A percentile compares a stretch with the other conserved stretches of the same genome.
These are phyloP conservation scores for Syzygium aqueum DNA, from an alignment of 345 rosid genomes.

Conservation along the genomic window DNA sequence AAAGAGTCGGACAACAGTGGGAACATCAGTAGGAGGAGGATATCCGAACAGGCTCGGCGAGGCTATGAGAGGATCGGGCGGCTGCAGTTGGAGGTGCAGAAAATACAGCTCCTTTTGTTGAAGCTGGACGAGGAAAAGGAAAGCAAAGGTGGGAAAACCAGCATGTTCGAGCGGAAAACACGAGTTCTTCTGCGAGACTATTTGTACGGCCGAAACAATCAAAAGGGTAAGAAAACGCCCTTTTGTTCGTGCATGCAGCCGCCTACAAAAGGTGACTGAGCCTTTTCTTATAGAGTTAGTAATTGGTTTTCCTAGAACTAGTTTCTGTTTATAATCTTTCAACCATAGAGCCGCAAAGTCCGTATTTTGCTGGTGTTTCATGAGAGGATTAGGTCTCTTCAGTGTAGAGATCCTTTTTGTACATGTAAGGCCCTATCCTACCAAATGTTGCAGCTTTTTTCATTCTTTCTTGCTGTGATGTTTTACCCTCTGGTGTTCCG, in stretches of 20 bases:
- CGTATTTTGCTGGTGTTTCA: background rate
- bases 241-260: constrained; percentile 83
- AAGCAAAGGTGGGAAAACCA: constrained; percentile 38
- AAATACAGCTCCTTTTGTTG: constrained; percentile 61
- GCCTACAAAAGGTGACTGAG: constrained; percentile 50
- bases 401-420: background rate
- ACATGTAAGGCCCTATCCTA: background rate
- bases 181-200: constrained; percentile 76
- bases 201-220: constrained; percentile 48
- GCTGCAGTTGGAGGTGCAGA: constrained; percentile 88
- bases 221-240: constrained; percentile 36
- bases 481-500: background rate
- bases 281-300: background rate
- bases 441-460: background rate
- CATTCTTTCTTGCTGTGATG: background rate
- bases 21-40: constrained; percentile 30
- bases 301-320: background rate
- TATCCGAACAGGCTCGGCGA: constrained; percentile 71
- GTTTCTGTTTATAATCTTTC: background rate
- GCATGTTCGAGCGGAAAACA: constrained; percentile 35
- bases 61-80: constrained; percentile 81
- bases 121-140: constrained; percentile 63
- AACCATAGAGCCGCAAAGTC: background rate
- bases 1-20: constrained; percentile 35
- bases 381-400: background rate